Evolutionary conservation across 2,329 filamentous ascomycete genomes (phyloP).

Genomic region (Cladobotryum mycophilum): DNA sequence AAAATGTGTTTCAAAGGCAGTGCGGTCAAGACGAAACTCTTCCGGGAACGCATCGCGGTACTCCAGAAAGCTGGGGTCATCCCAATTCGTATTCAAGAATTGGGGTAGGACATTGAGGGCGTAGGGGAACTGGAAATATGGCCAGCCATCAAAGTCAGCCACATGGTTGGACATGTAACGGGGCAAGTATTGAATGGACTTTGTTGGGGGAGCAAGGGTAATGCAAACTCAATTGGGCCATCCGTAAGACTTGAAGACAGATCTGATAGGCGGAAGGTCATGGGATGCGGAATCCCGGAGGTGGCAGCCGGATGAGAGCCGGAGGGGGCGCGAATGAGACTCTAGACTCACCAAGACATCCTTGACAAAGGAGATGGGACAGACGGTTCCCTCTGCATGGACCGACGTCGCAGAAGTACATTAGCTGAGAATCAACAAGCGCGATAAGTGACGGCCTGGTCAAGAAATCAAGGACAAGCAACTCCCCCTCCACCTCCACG

Average conservation of each 20-base stretch:
- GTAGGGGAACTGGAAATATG: constrained; percentile 62
- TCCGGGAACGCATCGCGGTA: constrained; percentile 68
- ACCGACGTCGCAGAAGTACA: constrained; percentile 10
- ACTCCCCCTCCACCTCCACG: neutral
- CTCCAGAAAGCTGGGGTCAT: constrained; percentile 53
- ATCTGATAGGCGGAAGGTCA: constrained; percentile 10
- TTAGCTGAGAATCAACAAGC: constrained; percentile 3
- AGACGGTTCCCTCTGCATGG: constrained; percentile 67
- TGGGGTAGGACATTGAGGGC: constrained; percentile 60
- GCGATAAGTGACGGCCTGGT: neutral
- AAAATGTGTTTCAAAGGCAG: constrained; percentile 59
- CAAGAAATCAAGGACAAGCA: constrained; percentile 1
- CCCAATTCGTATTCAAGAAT: constrained; percentile 62
- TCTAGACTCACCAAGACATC: constrained; percentile 66
- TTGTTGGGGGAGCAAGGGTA: constrained; percentile 12
- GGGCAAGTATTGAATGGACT: neutral
- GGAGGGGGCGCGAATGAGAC: constrained; percentile 14
- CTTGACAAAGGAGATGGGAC: constrained; percentile 78
- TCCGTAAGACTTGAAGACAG: constrained; percentile 15
- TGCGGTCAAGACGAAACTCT: constrained; percentile 52
- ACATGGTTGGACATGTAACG: neutral
- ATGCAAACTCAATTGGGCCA: constrained; percentile 11
- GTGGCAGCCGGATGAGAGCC: constrained; percentile 12
- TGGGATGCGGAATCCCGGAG: constrained; percentile 10
- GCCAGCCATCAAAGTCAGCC: constrained; percentile 7